Evolutionary conservation across 1,284 basidiomycete genomes (phyloP), one percentile per base, ranked within the genome.

Genomic region (Pseudozyma sp.): DNA sequence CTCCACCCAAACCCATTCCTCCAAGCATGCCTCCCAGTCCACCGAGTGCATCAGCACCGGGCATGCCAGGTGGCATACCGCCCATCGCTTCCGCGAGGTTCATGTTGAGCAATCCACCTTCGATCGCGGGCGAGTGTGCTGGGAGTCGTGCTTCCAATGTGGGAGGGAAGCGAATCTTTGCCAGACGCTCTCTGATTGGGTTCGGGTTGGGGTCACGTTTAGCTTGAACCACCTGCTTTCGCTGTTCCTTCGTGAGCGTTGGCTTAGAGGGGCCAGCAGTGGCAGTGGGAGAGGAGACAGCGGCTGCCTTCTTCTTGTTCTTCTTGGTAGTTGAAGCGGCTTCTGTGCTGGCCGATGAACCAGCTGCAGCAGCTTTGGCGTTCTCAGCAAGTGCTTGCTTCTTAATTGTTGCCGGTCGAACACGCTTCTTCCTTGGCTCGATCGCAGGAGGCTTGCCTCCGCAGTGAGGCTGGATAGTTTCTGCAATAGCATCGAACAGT

Each of bases 401-500:
- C 48, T 75, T 75, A 16, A 75, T 49, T 10, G 72, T 70, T 16
- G 67, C 54, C 14, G 72, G 72, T 3, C 56, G 56, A 9, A 59
- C 59, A 13, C 73, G 56, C 44, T 76, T 76, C 58, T 65, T 71
- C n/a, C 73, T 45, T 5, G 73, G 58, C 34, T 71, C 64, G 14
- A 78, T 55, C 31, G 81, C 65, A 34, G 83, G 78, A 14, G 81
- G 80, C 55, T 61, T 69, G 19, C 80, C 81, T 14, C 81, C 81
- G 25, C 70, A 66, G 36, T 76, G 56, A 25, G 76, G 65, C 69
- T 82, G 80, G 11, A 82, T 59, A 13, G 62, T 56, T 54, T 73
- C 70, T 14, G 78, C 77, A 39, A 82, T 68, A 1, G 70, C 70
- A 16, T 80, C 74, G 4, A 83, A 88, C 2, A 96, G 87, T 77